Base-by-base conservation (phyloP, 352 stramenopile genomes). In the Plasmopara halstedii region DNA sequence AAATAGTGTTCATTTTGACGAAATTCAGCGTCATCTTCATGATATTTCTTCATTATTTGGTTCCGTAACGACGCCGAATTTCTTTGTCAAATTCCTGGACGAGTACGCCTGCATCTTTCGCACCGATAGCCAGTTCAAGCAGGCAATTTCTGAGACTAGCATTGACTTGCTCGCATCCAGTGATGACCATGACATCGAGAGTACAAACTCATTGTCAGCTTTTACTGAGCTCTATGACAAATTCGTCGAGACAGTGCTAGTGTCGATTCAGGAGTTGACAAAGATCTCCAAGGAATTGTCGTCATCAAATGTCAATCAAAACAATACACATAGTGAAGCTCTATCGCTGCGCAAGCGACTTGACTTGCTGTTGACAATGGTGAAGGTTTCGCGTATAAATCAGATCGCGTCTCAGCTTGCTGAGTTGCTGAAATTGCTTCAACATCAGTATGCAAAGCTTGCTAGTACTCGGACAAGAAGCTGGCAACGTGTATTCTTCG, bases 241-340 rank as follows among this genome's bases (percentile, higher is more conserved):
- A 39, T 50, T 93, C 11, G 66, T 93, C 2, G 73, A 83, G 41
- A 83, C 68, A 1, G 73, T 93, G 33, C 50, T 93, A 13, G 73
- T 90, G 25, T 77, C 78, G 14, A 86, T 93, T 34, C 82, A 93
- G 45, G 71, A 90, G 21, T 38, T 88, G 48, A 89, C 79, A 0
- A 89, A 84, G 40, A 44, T 73, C 0, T 53, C 57, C 2, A 63
- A 70, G 31, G 51, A 79, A 22, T 21, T 55, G 32, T 17, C 33
- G 2, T 25, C 20, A 19, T 13, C 21, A 6, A 35, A 20, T 19
- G n/a, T 41, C 19, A 44, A 6, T 22, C 40, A 58, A 6, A 42
- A 53, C 1, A 55, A 63, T 1, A 46, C 59, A n/a, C 46, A 74
- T 0, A 49, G 34, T 11, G 50, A 77, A 14, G 37, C 41, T 10